Conservation (phyloP, 2,329 filamentous ascomycete species). For the Diaporthe sp. region DNA sequence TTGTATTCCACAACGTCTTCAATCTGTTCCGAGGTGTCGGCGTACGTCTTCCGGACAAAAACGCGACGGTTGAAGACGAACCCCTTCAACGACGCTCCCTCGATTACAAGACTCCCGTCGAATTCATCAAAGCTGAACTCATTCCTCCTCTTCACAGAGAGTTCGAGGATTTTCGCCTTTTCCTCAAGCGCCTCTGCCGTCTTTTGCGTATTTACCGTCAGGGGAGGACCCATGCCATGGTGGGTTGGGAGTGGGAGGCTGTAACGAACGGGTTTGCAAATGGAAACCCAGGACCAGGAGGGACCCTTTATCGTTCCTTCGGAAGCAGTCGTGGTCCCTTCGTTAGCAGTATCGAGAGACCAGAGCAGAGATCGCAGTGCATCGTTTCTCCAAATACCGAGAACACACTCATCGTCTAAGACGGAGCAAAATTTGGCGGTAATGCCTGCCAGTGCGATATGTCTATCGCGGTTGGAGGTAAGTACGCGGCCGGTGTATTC, state of each 20-base stretch:
- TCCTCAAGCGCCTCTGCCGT: neutral
- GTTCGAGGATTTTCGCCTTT: neutral
- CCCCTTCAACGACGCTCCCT: neutral
- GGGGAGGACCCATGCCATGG: neutral
- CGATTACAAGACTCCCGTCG: neutral
- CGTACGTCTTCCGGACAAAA: neutral
- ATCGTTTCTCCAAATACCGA: neutral
- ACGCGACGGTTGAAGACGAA: neutral
- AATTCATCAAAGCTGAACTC: neutral
- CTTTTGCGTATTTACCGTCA: neutral
- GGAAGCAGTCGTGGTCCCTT: neutral
- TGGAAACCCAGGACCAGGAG: neutral
- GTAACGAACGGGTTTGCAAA: neutral
- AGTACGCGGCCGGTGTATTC: neutral
- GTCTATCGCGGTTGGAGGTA: neutral
- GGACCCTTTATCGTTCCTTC: neutral
- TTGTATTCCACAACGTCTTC: neutral
- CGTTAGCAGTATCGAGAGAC: neutral
- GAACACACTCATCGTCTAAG: neutral
- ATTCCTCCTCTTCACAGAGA: neutral
- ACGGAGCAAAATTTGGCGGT: neutral
- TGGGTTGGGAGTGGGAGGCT: neutral
- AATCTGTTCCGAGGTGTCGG: neutral
- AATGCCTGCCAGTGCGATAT: neutral
- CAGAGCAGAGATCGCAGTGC: neutral